Percentiles rank a stretch among this genome's conserved stretches.
These are phyloP conservation scores for Bombardia bombarda DNA, from an alignment of 495 filamentous ascomycete genomes.

Conservation along the genomic window DNA sequence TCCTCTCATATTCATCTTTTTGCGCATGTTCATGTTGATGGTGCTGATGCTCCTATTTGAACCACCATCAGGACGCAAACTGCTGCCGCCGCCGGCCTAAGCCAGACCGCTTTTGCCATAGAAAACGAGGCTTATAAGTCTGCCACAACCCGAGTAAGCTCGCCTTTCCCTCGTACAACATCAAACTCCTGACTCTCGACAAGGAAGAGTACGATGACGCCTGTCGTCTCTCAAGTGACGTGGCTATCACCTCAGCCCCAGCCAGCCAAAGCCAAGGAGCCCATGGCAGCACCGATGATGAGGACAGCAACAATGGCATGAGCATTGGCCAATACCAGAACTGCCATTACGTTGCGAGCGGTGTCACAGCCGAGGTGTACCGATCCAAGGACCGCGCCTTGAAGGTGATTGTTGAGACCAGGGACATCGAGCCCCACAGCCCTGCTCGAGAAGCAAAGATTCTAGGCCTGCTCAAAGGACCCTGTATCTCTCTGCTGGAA, in stretches of 20 bases:
- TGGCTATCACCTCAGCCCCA: too few species aligned
- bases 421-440: slow-evolving; percentile 70
- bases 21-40: neutral
- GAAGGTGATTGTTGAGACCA: slow-evolving; percentile 74
- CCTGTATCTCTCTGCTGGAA: slow-evolving; percentile 55
- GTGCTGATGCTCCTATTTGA: neutral
- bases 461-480: slow-evolving; percentile 41
- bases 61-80: neutral
- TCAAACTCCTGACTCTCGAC: slow-evolving; percentile 9
- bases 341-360: slow-evolving; percentile 63
- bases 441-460: slow-evolving; percentile 69
- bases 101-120: slow-evolving; percentile 23
- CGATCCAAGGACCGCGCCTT: slow-evolving; percentile 54
- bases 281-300: too few species aligned
- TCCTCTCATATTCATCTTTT: neutral
- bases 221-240: slow-evolving; percentile 1
- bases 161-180: neutral
- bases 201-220: slow-evolving; percentile 40
- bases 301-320: neutral
- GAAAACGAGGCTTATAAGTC: slow-evolving; percentile 39
- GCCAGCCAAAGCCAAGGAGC: too few species aligned
- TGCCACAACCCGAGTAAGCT: slow-evolving; percentile 28
- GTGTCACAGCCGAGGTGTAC: slow-evolving; percentile 81
- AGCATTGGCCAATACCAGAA: slow-evolving; percentile 61
- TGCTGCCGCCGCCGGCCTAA: slow-evolving; percentile 9